Conservation (phyloP, 179 eudicot species). For the Heliamphora pulchella region DNA sequence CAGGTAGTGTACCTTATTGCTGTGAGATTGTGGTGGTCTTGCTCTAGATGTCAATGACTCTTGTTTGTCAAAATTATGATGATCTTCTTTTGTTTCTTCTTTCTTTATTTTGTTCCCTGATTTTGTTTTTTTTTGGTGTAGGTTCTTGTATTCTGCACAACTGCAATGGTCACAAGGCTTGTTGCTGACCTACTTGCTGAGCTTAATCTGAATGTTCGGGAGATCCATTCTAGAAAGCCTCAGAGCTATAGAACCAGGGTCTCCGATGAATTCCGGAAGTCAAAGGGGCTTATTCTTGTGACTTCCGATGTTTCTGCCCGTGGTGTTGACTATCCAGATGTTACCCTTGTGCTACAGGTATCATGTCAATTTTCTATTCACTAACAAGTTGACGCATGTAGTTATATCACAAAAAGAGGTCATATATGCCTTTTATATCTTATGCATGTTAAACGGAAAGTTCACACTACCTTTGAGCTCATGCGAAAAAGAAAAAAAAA, state of each 20-base stretch:
- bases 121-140: conserved; percentile 20
- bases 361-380: not conserved
- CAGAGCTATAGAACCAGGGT: conserved; percentile 87
- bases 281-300: conserved; percentile 87
- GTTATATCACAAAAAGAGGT: too few species aligned
- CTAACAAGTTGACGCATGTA: not conserved
- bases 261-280: conserved; percentile 89
- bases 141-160: conserved; percentile 96
- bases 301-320: conserved; percentile 98
- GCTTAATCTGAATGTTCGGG: conserved; percentile 85
- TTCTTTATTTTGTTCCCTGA: not conserved
- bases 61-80: not conserved
- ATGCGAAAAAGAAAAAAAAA: too few species aligned
- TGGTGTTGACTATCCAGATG: conserved; percentile 98
- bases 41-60: conserved; percentile 2
- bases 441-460: too few species aligned
- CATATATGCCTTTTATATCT: too few species aligned
- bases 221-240: conserved; percentile 86
- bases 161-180: conserved; percentile 84
- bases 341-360: conserved; percentile 84
- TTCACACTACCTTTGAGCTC: too few species aligned
- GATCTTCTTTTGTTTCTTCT: not conserved
- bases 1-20: not conserved
- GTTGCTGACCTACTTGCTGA: conserved; percentile 81
- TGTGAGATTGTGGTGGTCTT: not conserved